Evolutionary conservation across 1,284 basidiomycete species (phyloP).

Genomic region (Cryptococcus sp.): DNA sequence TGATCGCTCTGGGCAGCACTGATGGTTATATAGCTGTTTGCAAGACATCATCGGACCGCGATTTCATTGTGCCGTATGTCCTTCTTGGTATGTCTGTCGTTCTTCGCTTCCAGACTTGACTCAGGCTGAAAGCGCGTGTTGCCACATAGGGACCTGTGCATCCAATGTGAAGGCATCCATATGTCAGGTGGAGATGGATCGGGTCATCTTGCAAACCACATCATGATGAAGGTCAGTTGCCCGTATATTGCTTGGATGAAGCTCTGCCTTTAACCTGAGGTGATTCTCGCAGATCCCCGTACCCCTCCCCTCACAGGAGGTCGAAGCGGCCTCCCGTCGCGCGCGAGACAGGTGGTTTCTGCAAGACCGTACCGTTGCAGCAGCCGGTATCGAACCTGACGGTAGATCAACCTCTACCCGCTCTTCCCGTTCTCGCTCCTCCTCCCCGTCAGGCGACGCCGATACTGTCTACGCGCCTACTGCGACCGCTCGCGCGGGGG

Average conservation of each 20-base stretch:
- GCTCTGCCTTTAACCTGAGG: background rate
- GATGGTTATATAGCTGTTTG: constrained; percentile 61
- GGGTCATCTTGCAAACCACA: constrained; percentile 57
- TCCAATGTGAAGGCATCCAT: constrained; percentile 81
- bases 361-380: constrained; percentile 60
- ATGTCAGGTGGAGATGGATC: constrained; percentile 24
- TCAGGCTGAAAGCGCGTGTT: background rate
- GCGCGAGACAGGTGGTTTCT: constrained; percentile 73
- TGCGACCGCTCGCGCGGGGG: background rate
- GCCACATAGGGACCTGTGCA: constrained; percentile 58
- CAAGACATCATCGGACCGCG: constrained; percentile 83
- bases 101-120: too few relatives aligned
- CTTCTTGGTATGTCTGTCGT: constrained; percentile 41
- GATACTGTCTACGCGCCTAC: constrained; percentile 45
- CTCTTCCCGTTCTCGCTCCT: constrained; percentile 23
- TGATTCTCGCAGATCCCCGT: constrained; percentile 65
- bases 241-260: too few relatives aligned
- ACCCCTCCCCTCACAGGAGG: constrained; percentile 67
- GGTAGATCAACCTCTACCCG: background rate
- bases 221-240: constrained; percentile 83
- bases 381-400: constrained; percentile 12
- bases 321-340: constrained; percentile 67
- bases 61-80: constrained; percentile 85
- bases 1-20: background rate
- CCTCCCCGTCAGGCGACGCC: constrained; percentile 36